These are phyloP conservation scores for Talaromyces sp. DNA, from an alignment of 2,329 filamentous ascomycete species.

Conservation along the genomic window DNA sequence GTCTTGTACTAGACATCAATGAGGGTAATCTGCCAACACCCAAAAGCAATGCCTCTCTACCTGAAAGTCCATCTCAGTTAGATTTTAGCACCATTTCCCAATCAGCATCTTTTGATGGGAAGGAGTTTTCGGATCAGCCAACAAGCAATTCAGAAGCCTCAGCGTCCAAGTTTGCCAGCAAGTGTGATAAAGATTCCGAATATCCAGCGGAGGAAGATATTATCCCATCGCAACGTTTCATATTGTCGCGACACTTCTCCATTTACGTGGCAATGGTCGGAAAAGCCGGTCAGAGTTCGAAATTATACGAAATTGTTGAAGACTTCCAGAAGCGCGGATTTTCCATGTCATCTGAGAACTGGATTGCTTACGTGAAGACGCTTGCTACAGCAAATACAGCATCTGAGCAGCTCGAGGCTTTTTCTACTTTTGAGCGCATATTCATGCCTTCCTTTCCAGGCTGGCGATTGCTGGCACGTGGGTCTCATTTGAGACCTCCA, in stretches of 20 bases:
- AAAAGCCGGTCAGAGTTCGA: slow-evolving; percentile 52
- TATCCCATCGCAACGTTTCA: slow-evolving; percentile 44
- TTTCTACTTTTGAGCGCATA: slow-evolving; percentile 67
- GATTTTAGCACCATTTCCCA: not conserved
- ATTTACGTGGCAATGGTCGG: slow-evolving; percentile 54
- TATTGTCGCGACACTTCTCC: slow-evolving; percentile 49
- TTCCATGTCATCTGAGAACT: slow-evolving; percentile 69
- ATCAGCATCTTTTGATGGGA: not conserved
- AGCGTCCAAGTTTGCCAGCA: not conserved
- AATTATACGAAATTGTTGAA: slow-evolving; percentile 52
- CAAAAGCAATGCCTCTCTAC: not conserved
- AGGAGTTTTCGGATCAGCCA: not conserved
- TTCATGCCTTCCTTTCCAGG: slow-evolving; percentile 78
- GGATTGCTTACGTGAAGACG: slow-evolving; percentile 72
- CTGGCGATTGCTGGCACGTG: slow-evolving; percentile 53
- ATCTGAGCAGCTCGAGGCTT: slow-evolving; percentile 58
- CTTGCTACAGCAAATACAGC: slow-evolving; percentile 61
- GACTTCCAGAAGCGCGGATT: slow-evolving; percentile 66
- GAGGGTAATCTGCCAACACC: not conserved
- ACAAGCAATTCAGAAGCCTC: not conserved
- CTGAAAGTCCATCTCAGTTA: not conserved
- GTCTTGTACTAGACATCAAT: not conserved
- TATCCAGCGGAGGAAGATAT: slow-evolving; percentile 10
- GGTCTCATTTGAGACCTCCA: slow-evolving; percentile 30
- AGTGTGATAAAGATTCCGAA: too few relatives aligned